A percentile compares a stretch with the other conserved stretches of the same genome.
Evolutionary conservation across 2,329 filamentous ascomycete genomes (phyloP).

Genomic region (Cladophialophora chaetospira): DNA sequence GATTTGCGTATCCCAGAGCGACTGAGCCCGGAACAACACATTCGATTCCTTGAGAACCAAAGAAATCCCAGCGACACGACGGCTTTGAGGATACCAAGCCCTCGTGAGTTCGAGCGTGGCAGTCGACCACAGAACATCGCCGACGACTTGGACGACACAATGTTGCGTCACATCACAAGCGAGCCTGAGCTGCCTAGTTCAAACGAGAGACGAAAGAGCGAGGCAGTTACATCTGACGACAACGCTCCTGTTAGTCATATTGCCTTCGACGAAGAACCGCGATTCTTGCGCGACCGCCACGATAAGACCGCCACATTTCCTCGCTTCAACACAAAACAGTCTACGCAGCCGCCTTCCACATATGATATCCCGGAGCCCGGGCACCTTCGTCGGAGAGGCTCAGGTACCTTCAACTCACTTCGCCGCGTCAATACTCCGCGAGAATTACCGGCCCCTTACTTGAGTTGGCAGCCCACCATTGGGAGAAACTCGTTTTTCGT

Average conservation of each 20-base stretch:
- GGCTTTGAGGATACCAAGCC: constrained; percentile 84
- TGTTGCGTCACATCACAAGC: constrained; percentile 33
- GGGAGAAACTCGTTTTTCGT: constrained; percentile 92
- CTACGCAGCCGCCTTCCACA: constrained; percentile 18
- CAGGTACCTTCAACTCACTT: constrained; percentile 46
- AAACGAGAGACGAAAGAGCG: constrained; percentile 25
- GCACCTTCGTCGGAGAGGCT: constrained; percentile 47
- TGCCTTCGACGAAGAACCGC: constrained; percentile 52
- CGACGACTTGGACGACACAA: constrained; percentile 44
- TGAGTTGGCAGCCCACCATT: constrained; percentile 91
- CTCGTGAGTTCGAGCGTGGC: constrained; percentile 84
- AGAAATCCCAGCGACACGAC: constrained; percentile 71
- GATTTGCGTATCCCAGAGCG: constrained; percentile 56
- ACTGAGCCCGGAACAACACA: constrained; percentile 72
- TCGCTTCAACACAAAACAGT: constrained; percentile 24
- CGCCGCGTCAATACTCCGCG: constrained; percentile 52
- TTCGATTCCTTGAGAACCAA: constrained; percentile 84
- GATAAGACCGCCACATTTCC: constrained; percentile 27
- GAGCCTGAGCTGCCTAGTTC: constrained; percentile 29
- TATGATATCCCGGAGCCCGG: constrained; percentile 21
- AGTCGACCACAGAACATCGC: constrained; percentile 66
- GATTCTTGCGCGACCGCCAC: constrained; percentile 43
- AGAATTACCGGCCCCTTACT: constrained; percentile 71
- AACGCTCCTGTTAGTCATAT: constrained; percentile 39
- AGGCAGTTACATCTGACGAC: constrained; percentile 8